phyloP scores from a whole-genome alignment of 1,284 basidiomycete species.

The Trichosporon ovoides region DNA sequence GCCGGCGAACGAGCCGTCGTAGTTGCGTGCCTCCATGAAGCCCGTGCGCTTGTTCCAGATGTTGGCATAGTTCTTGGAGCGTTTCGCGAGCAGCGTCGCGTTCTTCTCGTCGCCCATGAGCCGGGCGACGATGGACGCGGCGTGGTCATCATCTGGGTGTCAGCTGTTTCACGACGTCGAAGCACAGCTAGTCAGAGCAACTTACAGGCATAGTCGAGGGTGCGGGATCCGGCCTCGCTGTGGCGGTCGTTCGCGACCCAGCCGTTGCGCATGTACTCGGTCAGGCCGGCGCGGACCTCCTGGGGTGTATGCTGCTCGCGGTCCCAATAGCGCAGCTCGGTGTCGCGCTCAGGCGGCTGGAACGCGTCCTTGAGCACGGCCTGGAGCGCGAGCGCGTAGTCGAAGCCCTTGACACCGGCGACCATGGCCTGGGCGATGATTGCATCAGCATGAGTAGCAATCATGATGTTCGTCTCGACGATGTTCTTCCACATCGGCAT shows the following conservation, averaged over 20 bases:
- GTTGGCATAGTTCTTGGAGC: conserved; percentile 57
- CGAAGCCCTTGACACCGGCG: conserved; percentile 55
- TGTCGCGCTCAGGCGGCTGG: conserved; percentile 59
- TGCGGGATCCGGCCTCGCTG: conserved; percentile 69
- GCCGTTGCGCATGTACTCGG: conserved; percentile 61
- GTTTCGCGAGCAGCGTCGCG: conserved; percentile 55
- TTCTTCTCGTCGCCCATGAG: conserved; percentile 55
- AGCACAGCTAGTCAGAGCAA: conserved; percentile 1
- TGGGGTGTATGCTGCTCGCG: conserved; percentile 74
- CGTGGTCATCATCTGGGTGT: conserved; percentile 67
- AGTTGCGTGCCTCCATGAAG: conserved; percentile 73
- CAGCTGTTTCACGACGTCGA: neutral
- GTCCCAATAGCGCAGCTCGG: conserved; percentile 63
- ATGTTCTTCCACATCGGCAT: conserved; percentile 88
- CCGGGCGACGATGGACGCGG: conserved; percentile 60
- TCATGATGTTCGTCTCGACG: conserved; percentile 57
- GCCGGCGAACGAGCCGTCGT: conserved; percentile 67
- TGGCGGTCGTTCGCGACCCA: conserved; percentile 76
- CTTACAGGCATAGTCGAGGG: conserved; percentile 71
- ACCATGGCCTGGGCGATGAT: conserved; percentile 71
- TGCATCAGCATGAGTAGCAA: conserved; percentile 73
- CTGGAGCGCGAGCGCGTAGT: conserved; percentile 62
- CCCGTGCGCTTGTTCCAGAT: conserved; percentile 68
- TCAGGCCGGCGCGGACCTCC: conserved; percentile 72
- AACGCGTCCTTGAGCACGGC: conserved; percentile 68